phyloP scores from a whole-genome alignment of 2,329 filamentous ascomycete species.

The Colletotrichum eremochloae region DNA sequence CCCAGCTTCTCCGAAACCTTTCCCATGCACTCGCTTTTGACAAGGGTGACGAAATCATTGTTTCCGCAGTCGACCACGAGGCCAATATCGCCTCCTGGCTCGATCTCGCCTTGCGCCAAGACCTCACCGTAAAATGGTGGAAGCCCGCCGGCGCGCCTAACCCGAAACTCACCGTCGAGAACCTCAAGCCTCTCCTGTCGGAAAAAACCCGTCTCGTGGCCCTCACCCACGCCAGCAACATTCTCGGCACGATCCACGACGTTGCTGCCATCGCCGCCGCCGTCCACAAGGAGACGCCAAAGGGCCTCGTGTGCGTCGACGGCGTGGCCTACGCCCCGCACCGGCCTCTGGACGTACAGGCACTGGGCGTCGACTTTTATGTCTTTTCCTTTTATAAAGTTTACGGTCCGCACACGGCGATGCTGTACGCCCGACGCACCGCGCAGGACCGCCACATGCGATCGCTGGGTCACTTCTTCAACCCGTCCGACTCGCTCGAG shows the following conservation, averaged over 20 bases:
- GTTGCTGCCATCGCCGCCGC: conserved; percentile 66
- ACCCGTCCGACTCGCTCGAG: conserved; percentile 68
- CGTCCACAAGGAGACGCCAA: conserved; percentile 63
- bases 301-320: conserved; percentile 78
- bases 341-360: conserved; percentile 75
- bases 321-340: conserved; percentile 84
- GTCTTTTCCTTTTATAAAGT: conserved; percentile 88
- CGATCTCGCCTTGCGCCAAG: conserved; percentile 71
- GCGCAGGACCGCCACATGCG: conserved; percentile 67
- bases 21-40: conserved; percentile 66
- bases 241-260: conserved; percentile 79
- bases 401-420: conserved; percentile 81
- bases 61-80: conserved; percentile 82
- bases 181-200: conserved; percentile 71
- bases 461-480: conserved; percentile 77
- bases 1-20: conserved; percentile 81
- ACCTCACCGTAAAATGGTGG: conserved; percentile 80
- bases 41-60: conserved; percentile 74
- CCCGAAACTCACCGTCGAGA: conserved; percentile 69
- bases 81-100: conserved; percentile 83
- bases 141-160: conserved; percentile 60
- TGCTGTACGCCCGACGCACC: conserved; percentile 73
- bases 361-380: conserved; percentile 80
- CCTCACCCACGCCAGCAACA: conserved; percentile 81
- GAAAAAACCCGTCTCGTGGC: conserved; percentile 77